Percentiles rank a stretch among this genome's conserved stretches.
Conservation (phyloP, 2,329 filamentous ascomycete species). For the Didymella sp. region DNA sequence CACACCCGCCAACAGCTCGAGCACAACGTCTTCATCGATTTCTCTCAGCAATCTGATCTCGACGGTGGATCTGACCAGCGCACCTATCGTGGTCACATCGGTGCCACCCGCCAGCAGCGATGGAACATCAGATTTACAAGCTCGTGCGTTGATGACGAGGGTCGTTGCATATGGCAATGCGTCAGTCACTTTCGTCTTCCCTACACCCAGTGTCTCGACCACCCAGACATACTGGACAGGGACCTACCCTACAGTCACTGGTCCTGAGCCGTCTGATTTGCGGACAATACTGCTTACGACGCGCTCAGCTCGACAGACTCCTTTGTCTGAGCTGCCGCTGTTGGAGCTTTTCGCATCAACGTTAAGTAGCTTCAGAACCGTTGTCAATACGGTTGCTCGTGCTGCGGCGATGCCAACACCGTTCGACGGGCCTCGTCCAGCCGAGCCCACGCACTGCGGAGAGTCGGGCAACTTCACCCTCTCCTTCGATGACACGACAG, state of each 20-base stretch:
- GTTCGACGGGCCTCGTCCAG: neutral
- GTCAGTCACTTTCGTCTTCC: conserved; percentile 39
- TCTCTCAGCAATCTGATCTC: neutral
- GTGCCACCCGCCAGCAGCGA: neutral
- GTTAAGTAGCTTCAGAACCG: conserved; percentile 22
- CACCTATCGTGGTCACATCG: conserved; percentile 1
- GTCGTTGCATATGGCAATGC: conserved; percentile 36
- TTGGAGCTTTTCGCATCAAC: conserved; percentile 26
- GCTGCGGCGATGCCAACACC: conserved; percentile 11
- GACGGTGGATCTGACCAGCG: neutral
- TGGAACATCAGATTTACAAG: conserved; percentile 3
- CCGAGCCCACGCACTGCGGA: conserved; percentile 47
- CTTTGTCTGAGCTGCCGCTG: conserved; percentile 30
- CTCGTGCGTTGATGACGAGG: conserved; percentile 30
- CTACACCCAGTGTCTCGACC: conserved; percentile 38
- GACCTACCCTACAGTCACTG: conserved; percentile 37
- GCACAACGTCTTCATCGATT: neutral
- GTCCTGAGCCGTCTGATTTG: conserved; percentile 34
- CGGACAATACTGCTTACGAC: conserved; percentile 32
- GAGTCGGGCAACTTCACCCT: conserved; percentile 55
- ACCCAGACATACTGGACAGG: conserved; percentile 46
- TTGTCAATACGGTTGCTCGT: conserved; percentile 16
- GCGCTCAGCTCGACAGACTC: conserved; percentile 30
- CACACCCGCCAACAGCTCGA: neutral
- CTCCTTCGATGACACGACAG: conserved; percentile 37